These are phyloP conservation scores for Bipolaris bicolor DNA, from an alignment of 2,329 filamentous ascomycete species.

Conservation along the genomic window DNA sequence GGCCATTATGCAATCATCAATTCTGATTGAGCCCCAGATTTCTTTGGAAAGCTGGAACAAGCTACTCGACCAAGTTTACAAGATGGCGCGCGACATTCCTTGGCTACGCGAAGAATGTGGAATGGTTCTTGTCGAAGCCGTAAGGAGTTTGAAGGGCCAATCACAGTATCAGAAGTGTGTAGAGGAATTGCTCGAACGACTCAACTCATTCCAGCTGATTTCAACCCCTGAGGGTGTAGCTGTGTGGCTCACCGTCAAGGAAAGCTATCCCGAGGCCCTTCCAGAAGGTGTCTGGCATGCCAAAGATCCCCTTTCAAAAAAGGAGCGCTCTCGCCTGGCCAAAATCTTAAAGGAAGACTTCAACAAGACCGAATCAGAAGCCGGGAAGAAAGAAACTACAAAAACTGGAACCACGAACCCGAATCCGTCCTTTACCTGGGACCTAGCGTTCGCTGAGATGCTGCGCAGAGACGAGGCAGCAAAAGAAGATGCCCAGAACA, in stretches of 20 bases:
- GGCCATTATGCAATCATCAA: slow-evolving; percentile 79
- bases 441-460: slow-evolving; percentile 67
- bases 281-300: slow-evolving; percentile 75
- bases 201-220: slow-evolving; percentile 70
- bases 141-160: slow-evolving; percentile 60
- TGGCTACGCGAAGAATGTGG: slow-evolving; percentile 91
- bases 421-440: slow-evolving; percentile 88
- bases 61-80: slow-evolving; percentile 74
- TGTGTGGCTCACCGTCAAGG: slow-evolving; percentile 77
- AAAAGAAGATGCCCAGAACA: slow-evolving; percentile 43
- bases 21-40: slow-evolving; percentile 66
- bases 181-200: slow-evolving; percentile 65
- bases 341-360: slow-evolving; percentile 80
- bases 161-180: slow-evolving; percentile 61
- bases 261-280: slow-evolving; percentile 67
- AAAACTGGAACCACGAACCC: slow-evolving; percentile 78
- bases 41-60: slow-evolving; percentile 65
- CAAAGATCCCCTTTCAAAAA: slow-evolving; percentile 72
- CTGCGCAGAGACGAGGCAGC: slow-evolving; percentile 33
- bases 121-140: slow-evolving; percentile 76
- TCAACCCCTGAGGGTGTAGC: slow-evolving; percentile 88
- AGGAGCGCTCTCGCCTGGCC: slow-evolving; percentile 71
- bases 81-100: slow-evolving; percentile 78
- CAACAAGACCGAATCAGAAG: slow-evolving; percentile 58
- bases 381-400: slow-evolving; percentile 51